phyloP scores from a whole-genome alignment of 75 land plant genomes.

The Picea glauca region DNA sequence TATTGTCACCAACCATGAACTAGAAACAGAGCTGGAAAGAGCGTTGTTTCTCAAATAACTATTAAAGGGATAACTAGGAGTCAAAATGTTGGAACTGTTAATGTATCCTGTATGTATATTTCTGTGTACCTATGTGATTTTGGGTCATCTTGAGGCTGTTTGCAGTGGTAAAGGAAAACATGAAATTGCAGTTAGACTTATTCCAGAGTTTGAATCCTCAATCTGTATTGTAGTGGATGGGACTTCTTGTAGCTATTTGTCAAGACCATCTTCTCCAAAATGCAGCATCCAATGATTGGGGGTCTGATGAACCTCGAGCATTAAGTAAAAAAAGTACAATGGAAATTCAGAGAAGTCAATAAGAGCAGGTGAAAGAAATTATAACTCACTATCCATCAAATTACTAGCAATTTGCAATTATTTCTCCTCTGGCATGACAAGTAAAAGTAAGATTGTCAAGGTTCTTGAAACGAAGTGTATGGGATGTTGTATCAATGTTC shows the following conservation, averaged over 20 bases:
- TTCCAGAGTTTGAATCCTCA: slow-evolving; percentile 82
- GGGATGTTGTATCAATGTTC: too few species aligned
- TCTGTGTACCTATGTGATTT: slow-evolving; percentile 96
- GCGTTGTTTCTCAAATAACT: slow-evolving; percentile 3
- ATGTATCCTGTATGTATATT: slow-evolving; percentile 71
- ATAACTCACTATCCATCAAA: too few species aligned
- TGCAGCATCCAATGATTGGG: neutral
- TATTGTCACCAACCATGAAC: neutral
- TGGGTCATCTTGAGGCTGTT: slow-evolving; percentile 94
- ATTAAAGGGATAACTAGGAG: slow-evolving; percentile 9
- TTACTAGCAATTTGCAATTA: too few species aligned
- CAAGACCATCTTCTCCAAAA: slow-evolving; percentile 29
- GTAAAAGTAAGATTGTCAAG: too few species aligned
- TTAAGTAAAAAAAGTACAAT: slow-evolving; percentile 2
- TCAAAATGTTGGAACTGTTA: slow-evolving; percentile 17
- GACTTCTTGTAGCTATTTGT: slow-evolving; percentile 14
- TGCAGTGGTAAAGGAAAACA: slow-evolving; percentile 52
- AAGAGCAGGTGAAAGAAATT: too few species aligned
- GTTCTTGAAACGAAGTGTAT: too few species aligned
- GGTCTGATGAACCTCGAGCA: slow-evolving; percentile 7
- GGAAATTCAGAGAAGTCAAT: too few species aligned
- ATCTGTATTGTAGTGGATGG: slow-evolving; percentile 63
- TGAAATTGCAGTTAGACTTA: slow-evolving; percentile 65
- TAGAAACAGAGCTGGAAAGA: slow-evolving; percentile 5
- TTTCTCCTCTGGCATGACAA: too few species aligned